These are phyloP conservation scores for Phytophthora hybrid DNA, from an alignment of 352 stramenopile species.

Conservation along the genomic window DNA sequence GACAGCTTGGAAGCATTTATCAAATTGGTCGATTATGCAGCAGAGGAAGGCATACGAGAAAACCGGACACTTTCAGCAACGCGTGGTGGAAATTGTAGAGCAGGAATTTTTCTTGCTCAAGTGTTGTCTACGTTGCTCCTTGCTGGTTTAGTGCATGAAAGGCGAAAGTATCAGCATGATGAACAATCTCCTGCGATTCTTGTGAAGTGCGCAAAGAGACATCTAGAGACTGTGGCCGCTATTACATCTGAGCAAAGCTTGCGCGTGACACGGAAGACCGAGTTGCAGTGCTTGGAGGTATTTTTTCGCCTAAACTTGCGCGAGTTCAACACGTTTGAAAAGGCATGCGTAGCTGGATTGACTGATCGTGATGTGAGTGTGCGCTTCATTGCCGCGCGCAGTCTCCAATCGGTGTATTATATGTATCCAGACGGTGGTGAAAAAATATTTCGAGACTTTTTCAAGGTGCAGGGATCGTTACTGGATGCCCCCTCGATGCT, in stretches of 20 bases:
- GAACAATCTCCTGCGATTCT: constrained; percentile 62
- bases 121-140: constrained; percentile 54
- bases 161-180: constrained; percentile 55
- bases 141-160: constrained; percentile 62
- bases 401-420: constrained; percentile 76
- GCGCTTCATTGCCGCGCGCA: constrained; percentile 51
- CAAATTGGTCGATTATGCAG: constrained; percentile 61
- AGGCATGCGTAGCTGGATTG: constrained; percentile 52
- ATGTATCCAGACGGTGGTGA: constrained; percentile 83
- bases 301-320: constrained; percentile 73
- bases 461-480: constrained; percentile 35
- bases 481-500: constrained; percentile 32
- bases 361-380: constrained; percentile 68
- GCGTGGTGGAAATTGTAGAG: constrained; percentile 37
- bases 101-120: constrained; percentile 63
- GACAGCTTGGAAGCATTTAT: constrained; percentile 69
- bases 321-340: constrained; percentile 63
- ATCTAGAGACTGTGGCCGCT: constrained; percentile 37
- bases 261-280: constrained; percentile 40
- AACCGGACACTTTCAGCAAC: constrained; percentile 30
- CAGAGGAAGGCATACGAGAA: constrained; percentile 51
- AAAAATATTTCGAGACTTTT: constrained; percentile 67
- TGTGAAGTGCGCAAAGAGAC: constrained; percentile 49
- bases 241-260: constrained; percentile 33
- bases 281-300: constrained; percentile 66